Percentiles rank a stretch among this genome's conserved stretches.
Evolutionary conservation across 1,284 basidiomycete species (phyloP).

Genomic region (Rhodotorula sp.): DNA sequence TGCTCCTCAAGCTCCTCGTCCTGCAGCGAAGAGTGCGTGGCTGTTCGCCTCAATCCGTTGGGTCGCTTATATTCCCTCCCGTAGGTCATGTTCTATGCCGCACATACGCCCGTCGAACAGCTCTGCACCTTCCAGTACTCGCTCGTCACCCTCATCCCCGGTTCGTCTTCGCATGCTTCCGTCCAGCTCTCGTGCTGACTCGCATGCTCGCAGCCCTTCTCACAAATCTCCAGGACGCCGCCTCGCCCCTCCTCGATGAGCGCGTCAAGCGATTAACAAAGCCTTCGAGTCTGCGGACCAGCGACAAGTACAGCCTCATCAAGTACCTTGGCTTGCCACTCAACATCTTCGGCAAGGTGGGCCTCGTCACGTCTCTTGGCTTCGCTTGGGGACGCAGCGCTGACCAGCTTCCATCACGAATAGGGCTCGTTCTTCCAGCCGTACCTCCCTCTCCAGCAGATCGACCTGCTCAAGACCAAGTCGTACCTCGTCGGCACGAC

Average conservation of each 20-base stretch:
- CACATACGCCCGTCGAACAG: slow-evolving; percentile 81
- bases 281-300: slow-evolving; percentile 79
- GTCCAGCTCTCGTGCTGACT: slow-evolving; percentile 56
- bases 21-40: slow-evolving; percentile 72
- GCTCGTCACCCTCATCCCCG: slow-evolving; percentile 55
- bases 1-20: slow-evolving; percentile 90
- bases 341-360: slow-evolving; percentile 55
- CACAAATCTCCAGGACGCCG: slow-evolving; percentile 84
- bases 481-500: slow-evolving; percentile 86
- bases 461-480: slow-evolving; percentile 77
- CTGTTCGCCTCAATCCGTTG: not conserved
- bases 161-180: slow-evolving; percentile 53
- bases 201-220: slow-evolving; percentile 61
- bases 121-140: slow-evolving; percentile 98
- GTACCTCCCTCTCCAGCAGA: slow-evolving; percentile 91
- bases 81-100: slow-evolving; percentile 91
- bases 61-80: not conserved
- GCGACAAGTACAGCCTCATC: slow-evolving; percentile 85
- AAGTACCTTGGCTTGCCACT: slow-evolving; percentile 87
- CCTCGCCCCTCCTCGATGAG: slow-evolving; percentile 77
- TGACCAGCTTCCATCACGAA: not conserved
- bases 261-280: slow-evolving; percentile 62
- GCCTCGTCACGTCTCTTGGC: not conserved
- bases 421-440: slow-evolving; percentile 96
- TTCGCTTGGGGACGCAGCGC: not conserved